Evolutionary conservation across 352 stramenopile species (phyloP), one percentile per base, ranked within the genome.

Genomic region (Salisapilia sapeloensis): DNA sequence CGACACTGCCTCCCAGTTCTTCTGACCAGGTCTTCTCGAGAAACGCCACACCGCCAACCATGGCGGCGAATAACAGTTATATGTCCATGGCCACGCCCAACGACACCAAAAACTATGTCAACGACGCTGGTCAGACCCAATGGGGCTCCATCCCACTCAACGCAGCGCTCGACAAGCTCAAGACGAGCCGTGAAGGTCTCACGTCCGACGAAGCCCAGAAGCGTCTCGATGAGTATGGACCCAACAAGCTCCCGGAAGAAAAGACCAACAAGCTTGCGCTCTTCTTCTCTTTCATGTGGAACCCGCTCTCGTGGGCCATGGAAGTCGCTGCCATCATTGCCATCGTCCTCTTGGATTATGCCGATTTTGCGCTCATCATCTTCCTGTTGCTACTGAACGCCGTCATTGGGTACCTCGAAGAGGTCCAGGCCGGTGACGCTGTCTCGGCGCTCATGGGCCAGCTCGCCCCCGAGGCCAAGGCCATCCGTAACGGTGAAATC

Each of bases 381-480:
- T 63, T 76, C 29, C 40, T 87, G 38, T 46, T 83, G 19, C 31
- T 87, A 20, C 38, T 81, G 24, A 84, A 83, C 51, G 55, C 74
- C 16, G 53, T 58, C 56, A 77, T 89, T 46, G 66, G 63, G 3
- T 80, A 82, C 51, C 63, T 84, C 30, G 62, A 92, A 53, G 58
- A 75, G 46, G 67, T 86, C 39, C 81, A 94, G 50, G 80, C 75
- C 20, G 79, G 74, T 6, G 67, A 87, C 38, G 83, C 83, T 18
- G 77, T 95, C 32, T 64, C 74, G 24, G 83, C 81, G 10, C 49
- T 95, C 13, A 96, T 94, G 76, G 70, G 61, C 28, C 66, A 77
- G 35, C 53, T 95, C 21, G 76, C 65, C n/a, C 82, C 83, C 1
- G 58, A 90, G 33, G 74, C 65, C 35, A 85, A 79, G 36, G 71